phyloP scores from a whole-genome alignment of 208 protist genomes.

The Naegleria gruberi region DNA sequence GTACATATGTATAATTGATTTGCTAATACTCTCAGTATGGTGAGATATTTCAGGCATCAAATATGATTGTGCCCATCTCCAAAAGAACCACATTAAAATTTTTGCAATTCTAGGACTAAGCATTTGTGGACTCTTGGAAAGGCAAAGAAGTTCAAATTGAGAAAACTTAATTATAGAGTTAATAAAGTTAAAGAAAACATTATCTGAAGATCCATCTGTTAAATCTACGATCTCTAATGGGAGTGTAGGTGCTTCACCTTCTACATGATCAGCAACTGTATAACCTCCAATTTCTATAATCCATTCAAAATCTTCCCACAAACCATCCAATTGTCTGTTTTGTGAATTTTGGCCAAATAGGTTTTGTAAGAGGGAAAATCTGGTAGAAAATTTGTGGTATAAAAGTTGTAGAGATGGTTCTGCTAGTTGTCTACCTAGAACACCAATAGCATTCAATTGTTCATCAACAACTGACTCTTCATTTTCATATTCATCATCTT shows the following conservation, averaged over 20 bases:
- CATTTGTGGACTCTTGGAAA: background rate
- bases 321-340: background rate
- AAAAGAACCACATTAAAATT: conserved; percentile 14
- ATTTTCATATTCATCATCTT: background rate
- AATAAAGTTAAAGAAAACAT: background rate
- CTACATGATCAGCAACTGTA: background rate
- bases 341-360: background rate
- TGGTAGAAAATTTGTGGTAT: background rate
- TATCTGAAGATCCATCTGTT: background rate
- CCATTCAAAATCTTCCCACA: conserved; percentile 11
- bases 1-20: background rate
- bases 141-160: background rate
- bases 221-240: background rate
- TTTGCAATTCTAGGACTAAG: background rate
- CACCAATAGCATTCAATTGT: background rate
- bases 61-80: background rate
- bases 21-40: background rate
- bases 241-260: background rate
- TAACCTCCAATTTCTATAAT: conserved; percentile 1
- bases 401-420: background rate
- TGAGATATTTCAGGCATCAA: conserved; percentile 1
- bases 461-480: background rate
- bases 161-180: background rate
- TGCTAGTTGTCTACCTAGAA: background rate
- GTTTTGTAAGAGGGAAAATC: background rate